phyloP scores from a whole-genome alignment of 345 rosid genomes.

The Moringa oleifera region DNA sequence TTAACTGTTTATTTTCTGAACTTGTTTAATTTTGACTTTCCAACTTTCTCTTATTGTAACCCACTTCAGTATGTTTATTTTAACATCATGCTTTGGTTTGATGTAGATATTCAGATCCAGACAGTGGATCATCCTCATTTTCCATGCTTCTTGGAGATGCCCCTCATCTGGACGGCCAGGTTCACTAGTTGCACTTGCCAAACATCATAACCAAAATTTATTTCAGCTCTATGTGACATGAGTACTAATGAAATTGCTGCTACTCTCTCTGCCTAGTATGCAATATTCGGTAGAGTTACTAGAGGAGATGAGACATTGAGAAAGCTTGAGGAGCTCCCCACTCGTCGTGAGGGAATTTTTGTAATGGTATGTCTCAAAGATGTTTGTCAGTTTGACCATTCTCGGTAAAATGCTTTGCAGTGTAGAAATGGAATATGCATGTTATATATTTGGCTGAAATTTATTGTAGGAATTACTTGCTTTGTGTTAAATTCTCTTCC shows the following conservation, averaged over 20 bases:
- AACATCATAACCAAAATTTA: background rate
- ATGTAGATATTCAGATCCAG: conserved; percentile 70
- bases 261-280: conserved; percentile 51
- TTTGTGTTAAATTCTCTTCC: background rate
- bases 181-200: conserved; percentile 22
- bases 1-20: background rate
- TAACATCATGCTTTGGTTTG: conserved; percentile 9
- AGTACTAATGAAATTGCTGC: conserved; percentile 7
- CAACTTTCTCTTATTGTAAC: background rate
- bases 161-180: conserved; percentile 91
- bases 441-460: too few relatives aligned
- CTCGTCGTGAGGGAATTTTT: conserved; percentile 85
- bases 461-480: too few relatives aligned
- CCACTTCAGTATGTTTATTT: background rate
- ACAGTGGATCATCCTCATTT: conserved; percentile 87
- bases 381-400: background rate
- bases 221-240: conserved; percentile 11
- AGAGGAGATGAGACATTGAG: conserved; percentile 87
- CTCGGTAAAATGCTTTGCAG: background rate
- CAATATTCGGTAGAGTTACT: conserved; percentile 93
- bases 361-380: conserved; percentile 61
- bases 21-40: background rate
- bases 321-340: conserved; percentile 85
- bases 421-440: background rate
- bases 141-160: conserved; percentile 97